Conservation (phyloP, 2,329 filamentous ascomycete genomes). For the Xylariaceae sp. region DNA sequence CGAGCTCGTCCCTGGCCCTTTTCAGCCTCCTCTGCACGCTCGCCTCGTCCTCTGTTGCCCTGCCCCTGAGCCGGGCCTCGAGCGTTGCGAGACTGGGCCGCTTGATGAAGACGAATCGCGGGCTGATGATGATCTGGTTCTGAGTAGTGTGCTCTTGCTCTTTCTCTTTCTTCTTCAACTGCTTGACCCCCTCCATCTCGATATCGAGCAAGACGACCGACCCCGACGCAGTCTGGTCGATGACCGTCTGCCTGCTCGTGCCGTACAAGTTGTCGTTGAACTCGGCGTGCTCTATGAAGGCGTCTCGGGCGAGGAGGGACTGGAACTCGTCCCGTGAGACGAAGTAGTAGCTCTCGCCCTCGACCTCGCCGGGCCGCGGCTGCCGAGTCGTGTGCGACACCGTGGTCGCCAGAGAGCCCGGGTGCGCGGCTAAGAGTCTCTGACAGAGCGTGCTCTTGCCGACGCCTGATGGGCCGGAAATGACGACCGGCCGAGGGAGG, state of each 20-base stretch:
- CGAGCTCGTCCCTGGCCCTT: conserved; percentile 8
- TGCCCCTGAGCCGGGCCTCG: conserved; percentile 9
- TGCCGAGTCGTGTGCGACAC: conserved; percentile 11
- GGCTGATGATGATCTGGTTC: conserved; percentile 2
- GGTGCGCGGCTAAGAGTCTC: conserved; percentile 8
- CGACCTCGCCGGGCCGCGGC: conserved; percentile 9
- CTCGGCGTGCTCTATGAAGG: conserved; percentile 7
- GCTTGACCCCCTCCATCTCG: conserved; percentile 11
- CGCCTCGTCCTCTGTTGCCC: conserved; percentile 7
- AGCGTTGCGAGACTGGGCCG: conserved; percentile 8
- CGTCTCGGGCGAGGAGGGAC: conserved; percentile 7
- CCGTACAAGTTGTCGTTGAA: conserved; percentile 12
- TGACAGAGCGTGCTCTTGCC: conserved; percentile 12
- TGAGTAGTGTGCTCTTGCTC: no score
- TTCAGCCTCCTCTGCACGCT: conserved; percentile 9
- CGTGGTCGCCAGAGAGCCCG: conserved; percentile 9
- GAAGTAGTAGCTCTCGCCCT: conserved; percentile 12
- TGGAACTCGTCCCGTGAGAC: conserved; percentile 7
- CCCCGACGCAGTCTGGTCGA: conserved; percentile 10
- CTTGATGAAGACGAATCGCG: conserved; percentile 11
- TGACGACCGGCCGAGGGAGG: conserved; percentile 12
- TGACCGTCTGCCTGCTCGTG: conserved; percentile 12
- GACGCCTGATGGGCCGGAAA: conserved; percentile 12
- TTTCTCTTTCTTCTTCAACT: conserved; percentile 4
- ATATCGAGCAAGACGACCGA: conserved; percentile 12